Evolutionary conservation across 2,329 filamentous ascomycete genomes (phyloP), one percentile per base, ranked within the genome.

Genomic region (Scedosporium dehoogii): DNA sequence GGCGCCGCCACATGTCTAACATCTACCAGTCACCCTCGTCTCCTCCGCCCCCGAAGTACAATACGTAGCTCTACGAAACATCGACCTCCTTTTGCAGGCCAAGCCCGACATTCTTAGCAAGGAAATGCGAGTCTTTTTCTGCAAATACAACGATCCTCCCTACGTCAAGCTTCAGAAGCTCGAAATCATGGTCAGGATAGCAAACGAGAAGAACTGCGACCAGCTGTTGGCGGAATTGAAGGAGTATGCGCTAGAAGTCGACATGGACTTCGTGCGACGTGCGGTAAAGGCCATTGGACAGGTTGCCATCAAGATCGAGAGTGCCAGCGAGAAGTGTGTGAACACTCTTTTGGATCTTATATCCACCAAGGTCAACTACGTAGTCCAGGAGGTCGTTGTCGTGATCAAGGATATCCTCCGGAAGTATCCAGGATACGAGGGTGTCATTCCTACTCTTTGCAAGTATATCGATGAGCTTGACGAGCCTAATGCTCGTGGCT

Each of bases 171-270:
- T 99, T 64, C 90, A 96, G 72, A 99, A 99, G 73, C 84, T 99
- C 59, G 94, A 99, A 73, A 97, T 97, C 66, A 97, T 99, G 94
- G 93, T 99, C 58, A 88, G 94, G 74, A 97, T 99, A 86, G 91
- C 93, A 65, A 97, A 97, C 76, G 92, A 97, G 68, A 89, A 88
- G 72, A 99, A 97, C 72, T 93, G 93, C 64, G 94, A 99, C 71
- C 94, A 97, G 72, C 81, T 99, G 27, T 80, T 99, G 16, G 90
- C 92, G 10, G 94, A 99, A 74, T 74, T 99, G 71, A 97, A 96
- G 75, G 94, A 99, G 74, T 99, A 99, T 70, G 94, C 94, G 6
- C 81, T 97, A 68, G 94, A 99, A 79, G 93, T 99, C 41, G 94
- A 99, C 70, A 97, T 99, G 92, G 94, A 99, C 74, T 97, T 97